Percentiles rank a stretch among this genome's conserved stretches.
Evolutionary conservation across 441 rosid species (phyloP).

Genomic region (Macaranga tanarius): DNA sequence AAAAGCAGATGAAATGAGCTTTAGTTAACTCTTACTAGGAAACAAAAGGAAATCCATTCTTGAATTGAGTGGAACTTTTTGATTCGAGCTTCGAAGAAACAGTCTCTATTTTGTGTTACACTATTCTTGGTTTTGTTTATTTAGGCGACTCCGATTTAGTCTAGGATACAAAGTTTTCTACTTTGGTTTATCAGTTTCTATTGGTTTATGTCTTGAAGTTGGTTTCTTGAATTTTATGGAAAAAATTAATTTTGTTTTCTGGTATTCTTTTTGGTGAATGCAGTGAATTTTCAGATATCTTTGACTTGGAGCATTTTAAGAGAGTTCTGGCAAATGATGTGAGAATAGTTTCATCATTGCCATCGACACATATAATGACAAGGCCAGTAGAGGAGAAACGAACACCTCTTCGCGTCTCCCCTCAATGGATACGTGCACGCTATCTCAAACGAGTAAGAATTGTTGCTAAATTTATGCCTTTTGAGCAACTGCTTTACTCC

Average conservation of each 20-base stretch:
- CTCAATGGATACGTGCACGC: conserved; percentile 86
- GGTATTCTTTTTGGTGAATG: conserved; percentile 24
- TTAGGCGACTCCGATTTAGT: not conserved
- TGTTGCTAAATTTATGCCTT: conserved; percentile 3
- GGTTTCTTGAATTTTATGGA: not conserved
- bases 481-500: not conserved
- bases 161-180: not conserved
- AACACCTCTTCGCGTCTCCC: conserved; percentile 73
- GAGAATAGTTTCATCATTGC: conserved; percentile 74
- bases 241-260: conserved; percentile 4
- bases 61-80: not conserved
- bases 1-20: not conserved
- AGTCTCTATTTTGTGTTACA: not conserved
- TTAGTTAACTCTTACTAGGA: not conserved
- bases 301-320: conserved; percentile 90
- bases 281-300: conserved; percentile 95
- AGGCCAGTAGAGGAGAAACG: conserved; percentile 77
- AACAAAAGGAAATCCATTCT: not conserved
- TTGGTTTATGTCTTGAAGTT: not conserved
- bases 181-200: not conserved
- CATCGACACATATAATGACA: conserved; percentile 77
- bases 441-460: conserved; percentile 69
- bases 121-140: not conserved
- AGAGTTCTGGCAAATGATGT: conserved; percentile 70
- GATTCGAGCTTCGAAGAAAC: not conserved